Percentiles rank a stretch among this genome's conserved stretches.
Evolutionary conservation across 23 red algal species (phyloP).

Genomic region (Rhodosorus marinus): DNA sequence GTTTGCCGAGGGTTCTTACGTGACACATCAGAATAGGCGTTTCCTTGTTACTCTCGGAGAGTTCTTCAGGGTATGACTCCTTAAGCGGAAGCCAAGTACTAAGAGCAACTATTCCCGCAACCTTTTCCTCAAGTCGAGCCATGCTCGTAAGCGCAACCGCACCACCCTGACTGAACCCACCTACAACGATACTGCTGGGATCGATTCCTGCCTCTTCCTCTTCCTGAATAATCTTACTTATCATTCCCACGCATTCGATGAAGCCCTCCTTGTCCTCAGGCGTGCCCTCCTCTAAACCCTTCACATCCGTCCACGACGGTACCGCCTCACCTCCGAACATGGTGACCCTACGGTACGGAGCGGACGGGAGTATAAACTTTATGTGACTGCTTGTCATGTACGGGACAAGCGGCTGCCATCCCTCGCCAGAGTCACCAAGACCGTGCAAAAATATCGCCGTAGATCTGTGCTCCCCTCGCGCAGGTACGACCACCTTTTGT

Average conservation of each 20-base stretch:
- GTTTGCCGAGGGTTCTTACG: no score
- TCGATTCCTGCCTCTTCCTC: constrained; percentile 30
- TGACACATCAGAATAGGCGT: constrained; percentile 14
- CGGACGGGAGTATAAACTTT: constrained; percentile 46
- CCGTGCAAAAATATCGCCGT: constrained; percentile 71
- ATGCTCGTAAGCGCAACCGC: constrained; percentile 55
- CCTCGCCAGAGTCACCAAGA: constrained; percentile 54
- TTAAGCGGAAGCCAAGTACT: constrained; percentile 64
- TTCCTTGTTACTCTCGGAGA: constrained; percentile 5
- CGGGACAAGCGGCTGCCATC: constrained; percentile 42
- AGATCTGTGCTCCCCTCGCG: no score
- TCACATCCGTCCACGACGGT: constrained; percentile 53
- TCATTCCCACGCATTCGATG: constrained; percentile 12
- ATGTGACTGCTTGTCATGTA: no score
- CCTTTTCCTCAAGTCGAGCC: constrained; percentile 11
- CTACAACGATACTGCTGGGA: constrained; percentile 49
- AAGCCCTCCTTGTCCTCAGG: constrained; percentile 44
- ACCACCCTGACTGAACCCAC: constrained; percentile 85
- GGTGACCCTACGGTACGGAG: constrained; percentile 7
- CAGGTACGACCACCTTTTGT: no score
- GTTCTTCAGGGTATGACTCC: constrained; percentile 8
- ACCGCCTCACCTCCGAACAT: constrained; percentile 8
- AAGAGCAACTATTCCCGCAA: constrained; percentile 55
- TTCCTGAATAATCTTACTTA: constrained; percentile 33
- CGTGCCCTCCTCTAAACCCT: constrained; percentile 19